Evolutionary conservation across 495 filamentous ascomycete genomes (phyloP), one percentile per base, ranked within the genome.

Genomic region (Neurospora terricola): DNA sequence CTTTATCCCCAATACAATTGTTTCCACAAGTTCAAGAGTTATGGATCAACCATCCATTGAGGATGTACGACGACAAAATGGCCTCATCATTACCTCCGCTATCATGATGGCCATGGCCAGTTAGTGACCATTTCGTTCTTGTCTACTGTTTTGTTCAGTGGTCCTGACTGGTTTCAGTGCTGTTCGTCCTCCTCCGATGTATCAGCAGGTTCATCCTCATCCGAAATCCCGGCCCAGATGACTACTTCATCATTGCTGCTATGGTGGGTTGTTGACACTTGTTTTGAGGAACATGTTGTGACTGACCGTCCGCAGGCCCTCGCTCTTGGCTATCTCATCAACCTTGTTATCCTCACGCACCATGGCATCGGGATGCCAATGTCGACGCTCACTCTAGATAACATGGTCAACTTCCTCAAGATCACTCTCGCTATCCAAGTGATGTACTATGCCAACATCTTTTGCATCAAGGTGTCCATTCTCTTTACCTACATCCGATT

Each of bases 401-500:
- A 84, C 40, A 82, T 81, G 80, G 70, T 75, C 23, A 74, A 48
- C 69, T 73, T 83, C 11, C 78, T 83, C 62, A 81, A 82, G 71
- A 79, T 80, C 45, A 79, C 80, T 1, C 77, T 85, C 3, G 81
- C 82, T 0, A 83, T 87, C 48, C 77, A 87, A 62, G 75, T 83
- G 38, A 79, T 82, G 40, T 87, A 87, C 75, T 85, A 84, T 69
- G 72, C 75, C 21, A 71, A 77, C 36, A 34, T 86, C 30, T 78
- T 76, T 37, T 80, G 76, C 39, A 79, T 87, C 75, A 87, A 87
- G 73, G 70, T 76, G 4, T 87, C 85, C 1, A 87, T 87, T 68
- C 74, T 87, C 0, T 78, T 82, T 69, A 83, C 84, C 72, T 87
- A 87, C 69, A 73, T 86, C 23, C 80, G 85, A 34, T 81, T 87